Base-by-base conservation (phyloP, 129 eudicot species). In the Arctium minus region DNA sequence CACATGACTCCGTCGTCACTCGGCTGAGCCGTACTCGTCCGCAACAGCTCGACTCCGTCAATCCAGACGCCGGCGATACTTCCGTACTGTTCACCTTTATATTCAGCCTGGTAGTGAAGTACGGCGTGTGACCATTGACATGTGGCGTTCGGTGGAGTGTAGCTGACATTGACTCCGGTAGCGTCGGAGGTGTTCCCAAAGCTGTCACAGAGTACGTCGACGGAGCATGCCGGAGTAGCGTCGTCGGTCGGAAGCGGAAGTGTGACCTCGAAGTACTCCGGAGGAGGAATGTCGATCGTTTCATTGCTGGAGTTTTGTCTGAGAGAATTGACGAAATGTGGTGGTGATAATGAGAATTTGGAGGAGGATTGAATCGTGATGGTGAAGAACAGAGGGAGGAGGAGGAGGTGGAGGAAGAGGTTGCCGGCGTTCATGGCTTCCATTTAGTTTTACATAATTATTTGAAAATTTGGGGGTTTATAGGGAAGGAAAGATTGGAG, bases 61-160 rank as follows among this genome's bases (percentile, higher is more conserved):
- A 90, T 86, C 91, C 91, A 87, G 0, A 90, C 85, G 15, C 84
- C 89, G 70, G 91, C 91, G 70, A 90, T 85, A 60, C 89, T 90
- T 64, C 80, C 89, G 70, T 80, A 83, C 84, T 90, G 89, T 1
- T 81, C 72, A n/a, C 93, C 93, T 1, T 65, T 72, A 78, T 53
- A 81, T 8, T 81, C 64, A 39, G 72, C 91, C 1, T 39, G 37
- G 62, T 87, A 79, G 6, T 85, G 75, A 39, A 90, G 82, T 4
- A 78, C 82, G 11, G 77, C 85, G 76, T 31, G 71, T 33, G 90
- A 72, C 86, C 89, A 85, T 42, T 60, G 4, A 5, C 86, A 35
- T 33, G 90, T 82, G 30, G 83, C 67, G 8, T 39, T 0, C 15
- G 93, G 93, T 15, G 93, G 86, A 4, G 91, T 81, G 81, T 86